Evolutionary conservation across 352 stramenopile species (phyloP), one percentile per base, ranked within the genome.

Genomic region (Pythium utonaiense): DNA sequence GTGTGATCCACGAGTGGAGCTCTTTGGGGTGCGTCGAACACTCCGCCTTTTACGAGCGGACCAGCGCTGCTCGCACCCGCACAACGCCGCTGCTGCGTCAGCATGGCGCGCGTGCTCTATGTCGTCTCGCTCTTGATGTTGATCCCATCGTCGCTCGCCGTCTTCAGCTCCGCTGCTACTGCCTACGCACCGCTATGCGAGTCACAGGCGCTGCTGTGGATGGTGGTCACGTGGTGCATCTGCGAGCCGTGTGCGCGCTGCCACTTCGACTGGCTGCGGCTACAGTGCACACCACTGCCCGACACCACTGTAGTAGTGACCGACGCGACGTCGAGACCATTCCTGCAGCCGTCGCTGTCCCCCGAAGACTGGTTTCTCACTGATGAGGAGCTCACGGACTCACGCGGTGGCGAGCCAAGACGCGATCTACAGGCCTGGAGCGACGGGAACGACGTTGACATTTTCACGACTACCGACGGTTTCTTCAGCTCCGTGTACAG

Each of bases 301-400:
- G 44, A 53, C 10, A 17, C 8, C 13, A 31, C 19, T 12, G 30
- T 25, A 14, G 36, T 58, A 4, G 38, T 57, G 9, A 22, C 62
- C 16, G 24, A 56, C 24, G 28, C 41, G 10, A 52, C 58, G 24
- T 31, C 22, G 7, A 21, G 51, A 3, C 44, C 50, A 16, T 53
- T 69, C 24, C 19, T 56, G 41, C 71, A 77, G 53, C 69, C 71
- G n/a, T 40, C 57, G 55, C 54, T 77, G 13, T 42, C 21, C 9
- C 57, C 59, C 0, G 22, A 28, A 9, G 62, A 67, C 41, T 78
- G 70, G 70, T 74, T 78, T 17, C 64, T 78, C 14, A 73, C 53
- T 0, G 50, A 66, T 12, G 47, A 59, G 10, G 70, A 78, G 56
- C 19, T 78, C 45, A 75, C 60, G 8, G 48, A 21, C 2, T 53